Conservation (phyloP, 2,329 filamentous ascomycete genomes). For the Cladosporium sp. region DNA sequence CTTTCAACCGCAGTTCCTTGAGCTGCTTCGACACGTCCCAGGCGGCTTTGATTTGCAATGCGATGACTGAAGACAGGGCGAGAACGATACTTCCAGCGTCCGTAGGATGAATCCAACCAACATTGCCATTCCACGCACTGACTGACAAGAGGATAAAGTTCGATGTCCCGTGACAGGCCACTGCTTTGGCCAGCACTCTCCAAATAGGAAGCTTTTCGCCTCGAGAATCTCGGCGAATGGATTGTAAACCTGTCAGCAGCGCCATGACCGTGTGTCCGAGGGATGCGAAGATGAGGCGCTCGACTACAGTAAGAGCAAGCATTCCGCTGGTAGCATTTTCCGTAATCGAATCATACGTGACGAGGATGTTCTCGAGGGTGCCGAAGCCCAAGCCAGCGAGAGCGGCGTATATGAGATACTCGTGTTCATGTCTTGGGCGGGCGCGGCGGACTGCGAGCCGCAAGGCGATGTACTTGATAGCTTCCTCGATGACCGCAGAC, state of each 20-base stretch:
- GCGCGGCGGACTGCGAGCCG: conserved; percentile 3
- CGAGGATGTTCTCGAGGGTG: conserved; percentile 4
- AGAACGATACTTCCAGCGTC: conserved; percentile 1
- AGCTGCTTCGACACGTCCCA: conserved; percentile 24
- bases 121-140: conserved; percentile 8
- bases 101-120: conserved; percentile 9
- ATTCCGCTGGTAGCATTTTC: background rate
- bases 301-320: background rate
- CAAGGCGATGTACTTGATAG: conserved; percentile 3
- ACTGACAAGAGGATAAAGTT: background rate
- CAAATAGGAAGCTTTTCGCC: conserved; percentile 3
- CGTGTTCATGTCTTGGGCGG: conserved; percentile 5
- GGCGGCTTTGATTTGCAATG: background rate
- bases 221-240: conserved; percentile 12
- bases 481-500: background rate
- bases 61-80: background rate
- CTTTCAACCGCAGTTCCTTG: conserved; percentile 15
- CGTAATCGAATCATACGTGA: background rate
- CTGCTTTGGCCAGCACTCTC: background rate
- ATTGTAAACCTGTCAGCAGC: background rate
- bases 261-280: conserved; percentile 7
- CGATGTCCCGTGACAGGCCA: background rate
- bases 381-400: background rate
- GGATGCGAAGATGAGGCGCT: conserved; percentile 1
- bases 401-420: conserved; percentile 13